Percentiles rank a stretch among this genome's conserved stretches.
Conservation (phyloP, 768 basidiomycete species). For the Suillus plorans region DNA sequence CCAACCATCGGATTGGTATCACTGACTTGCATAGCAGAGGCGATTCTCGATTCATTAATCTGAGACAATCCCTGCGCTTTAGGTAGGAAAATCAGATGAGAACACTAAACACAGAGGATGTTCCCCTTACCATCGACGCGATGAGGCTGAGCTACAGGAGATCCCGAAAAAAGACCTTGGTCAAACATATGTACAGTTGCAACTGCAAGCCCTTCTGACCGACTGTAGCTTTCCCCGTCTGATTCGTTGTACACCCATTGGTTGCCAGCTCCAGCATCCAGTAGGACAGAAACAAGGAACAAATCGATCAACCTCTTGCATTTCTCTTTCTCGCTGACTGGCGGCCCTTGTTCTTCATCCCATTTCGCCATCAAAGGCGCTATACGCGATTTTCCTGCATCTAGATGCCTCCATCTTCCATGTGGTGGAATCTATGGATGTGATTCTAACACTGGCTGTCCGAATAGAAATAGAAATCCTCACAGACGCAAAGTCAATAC, state of each 20-base stretch:
- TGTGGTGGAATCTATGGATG: conserved; percentile 76
- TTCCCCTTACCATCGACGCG: conserved; percentile 69
- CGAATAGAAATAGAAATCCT: conserved; percentile 21
- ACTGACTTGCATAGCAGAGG: conserved; percentile 76
- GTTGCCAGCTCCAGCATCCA: conserved; percentile 93
- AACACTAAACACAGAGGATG: neutral
- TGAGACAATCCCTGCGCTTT: conserved; percentile 69
- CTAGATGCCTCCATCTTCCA: conserved; percentile 88
- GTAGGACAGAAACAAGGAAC: conserved; percentile 85
- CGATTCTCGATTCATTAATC: conserved; percentile 59
- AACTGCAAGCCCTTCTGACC: conserved; percentile 85
- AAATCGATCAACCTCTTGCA: conserved; percentile 82
- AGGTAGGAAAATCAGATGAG: neutral
- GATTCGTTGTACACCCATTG: conserved; percentile 75
- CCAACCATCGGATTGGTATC: conserved; percentile 85
- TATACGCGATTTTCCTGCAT: conserved; percentile 65
- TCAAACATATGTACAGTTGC: conserved; percentile 91
- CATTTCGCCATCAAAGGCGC: conserved; percentile 58
- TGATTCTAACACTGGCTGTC: conserved; percentile 3
- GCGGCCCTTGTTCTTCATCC: conserved; percentile 37
- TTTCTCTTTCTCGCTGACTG: conserved; percentile 54
- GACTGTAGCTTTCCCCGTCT: conserved; percentile 48
- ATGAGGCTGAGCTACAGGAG: conserved; percentile 52
- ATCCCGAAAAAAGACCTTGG: conserved; percentile 76
- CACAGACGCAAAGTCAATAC: conserved; percentile 62